Base-by-base conservation (phyloP, 345 rosid genomes). In the Aurinia saxatilis region DNA sequence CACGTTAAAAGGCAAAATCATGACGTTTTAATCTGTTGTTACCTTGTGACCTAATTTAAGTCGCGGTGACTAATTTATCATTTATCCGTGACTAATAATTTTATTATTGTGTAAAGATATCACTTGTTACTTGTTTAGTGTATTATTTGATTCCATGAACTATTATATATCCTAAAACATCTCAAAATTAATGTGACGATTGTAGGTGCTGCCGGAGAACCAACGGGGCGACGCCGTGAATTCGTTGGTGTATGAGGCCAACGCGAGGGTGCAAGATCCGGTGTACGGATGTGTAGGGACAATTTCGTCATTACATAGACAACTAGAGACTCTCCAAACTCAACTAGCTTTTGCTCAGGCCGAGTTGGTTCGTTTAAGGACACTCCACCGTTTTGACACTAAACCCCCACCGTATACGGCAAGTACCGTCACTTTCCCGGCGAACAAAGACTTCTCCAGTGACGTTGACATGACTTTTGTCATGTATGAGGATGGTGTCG, bases 241-340 rank as follows among this genome's bases (percentile, higher is more conserved):
- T 41, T 81, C 95, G 29, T 84, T 91, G 84, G 96, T 88, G 66
- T 91, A 91, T 34, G 98, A 91, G 60, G 98, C 98, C 3, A 86
- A 78, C 38, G 98, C 98, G 2, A 81, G 98, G 73, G 73, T 88
- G 13, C 85, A 95, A 0, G 91, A 91, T 51, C 98, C 98, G 0
- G 95, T 91, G 5, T 91, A 91, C 18, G 98, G 98, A 6, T 86
- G 98, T 12, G 96, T 88, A 2, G 91, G 98, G 29, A 90, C 88
- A 47, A 88, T 91, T 18, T 84, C 90, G 0, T 84, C 88, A 3
- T 65, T 91, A 31, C 96, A 91, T n/a, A 82, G 70, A 45, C 91
- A 91, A 49, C 82, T 91, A 6, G 88, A 88, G 71, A 57, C 73
- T 8, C 86, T 91, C n/a, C 98, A 86, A 65, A 68, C 78, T 63